Percentiles rank a stretch among this genome's conserved stretches.
These are phyloP conservation scores for Venturiaceae sp. DNA, from an alignment of 2,329 filamentous ascomycete genomes.

Conservation along the genomic window DNA sequence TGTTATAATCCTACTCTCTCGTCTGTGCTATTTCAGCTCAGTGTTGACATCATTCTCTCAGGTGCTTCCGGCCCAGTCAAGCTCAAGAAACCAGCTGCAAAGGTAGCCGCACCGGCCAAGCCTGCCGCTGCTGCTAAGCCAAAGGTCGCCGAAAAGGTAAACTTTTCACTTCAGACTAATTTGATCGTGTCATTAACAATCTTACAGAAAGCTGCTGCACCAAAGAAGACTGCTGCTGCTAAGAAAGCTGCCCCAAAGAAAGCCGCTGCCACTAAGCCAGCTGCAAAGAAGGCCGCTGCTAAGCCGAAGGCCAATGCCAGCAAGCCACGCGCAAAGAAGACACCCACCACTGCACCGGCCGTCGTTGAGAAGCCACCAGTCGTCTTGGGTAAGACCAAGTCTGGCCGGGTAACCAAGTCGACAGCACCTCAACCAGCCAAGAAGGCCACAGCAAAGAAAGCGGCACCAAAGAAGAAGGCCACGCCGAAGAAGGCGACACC, in stretches of 20 bases:
- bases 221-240: constrained; percentile 21
- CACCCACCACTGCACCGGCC: constrained; percentile 41
- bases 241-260: constrained; percentile 37
- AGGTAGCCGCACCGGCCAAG: constrained; percentile 17
- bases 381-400: constrained; percentile 72
- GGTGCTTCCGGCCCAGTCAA: constrained; percentile 84
- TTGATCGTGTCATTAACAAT: no score
- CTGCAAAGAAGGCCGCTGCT: constrained; percentile 20
- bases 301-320: constrained; percentile 37
- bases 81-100: constrained; percentile 68
- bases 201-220: constrained; percentile 18
- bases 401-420: constrained; percentile 72
- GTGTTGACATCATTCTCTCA: constrained; percentile 23
- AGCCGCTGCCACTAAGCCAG: constrained; percentile 18
- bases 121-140: constrained; percentile 10
- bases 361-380: constrained; percentile 57
- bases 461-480: constrained; percentile 9
- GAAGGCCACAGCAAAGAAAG: constrained; percentile 5
- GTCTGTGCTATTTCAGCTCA: constrained; percentile 1
- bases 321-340: constrained; percentile 36
- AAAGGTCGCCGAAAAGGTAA: constrained; percentile 24
- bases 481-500: constrained; percentile 9
- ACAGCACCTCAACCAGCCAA: constrained; percentile 22
- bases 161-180: background rate
- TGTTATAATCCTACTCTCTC: background rate